These are phyloP conservation scores for Collybia nuda DNA, from an alignment of 768 basidiomycete genomes.

Conservation along the genomic window DNA sequence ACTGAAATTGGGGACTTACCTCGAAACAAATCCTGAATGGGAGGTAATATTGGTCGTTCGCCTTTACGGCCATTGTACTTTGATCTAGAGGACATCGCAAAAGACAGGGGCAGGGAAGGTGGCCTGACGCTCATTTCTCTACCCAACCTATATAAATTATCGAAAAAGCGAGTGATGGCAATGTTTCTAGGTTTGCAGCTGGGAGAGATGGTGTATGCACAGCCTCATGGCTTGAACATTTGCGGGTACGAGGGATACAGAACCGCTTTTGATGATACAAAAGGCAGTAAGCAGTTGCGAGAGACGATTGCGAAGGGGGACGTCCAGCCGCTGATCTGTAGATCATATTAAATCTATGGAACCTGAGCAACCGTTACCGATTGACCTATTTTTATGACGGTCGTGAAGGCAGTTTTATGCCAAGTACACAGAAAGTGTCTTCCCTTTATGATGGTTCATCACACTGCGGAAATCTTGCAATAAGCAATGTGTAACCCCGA, in stretches of 20 bases:
- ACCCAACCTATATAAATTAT: constrained; percentile 6
- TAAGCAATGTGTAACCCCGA: too few relatives aligned
- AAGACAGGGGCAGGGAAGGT: constrained; percentile 3
- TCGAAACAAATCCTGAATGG: constrained; percentile 69
- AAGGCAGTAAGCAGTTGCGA: constrained; percentile 5
- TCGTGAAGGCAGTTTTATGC: constrained; percentile 7
- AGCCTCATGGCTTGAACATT: constrained; percentile 7
- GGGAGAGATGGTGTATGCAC: constrained; percentile 10
- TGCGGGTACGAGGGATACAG: constrained; percentile 1
- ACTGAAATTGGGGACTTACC: constrained; percentile 30
- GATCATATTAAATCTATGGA: constrained; percentile 7
- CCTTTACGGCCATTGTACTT: constrained; percentile 26
- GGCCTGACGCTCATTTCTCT: background rate
- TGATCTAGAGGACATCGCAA: constrained; percentile 24
- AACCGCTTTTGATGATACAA: constrained; percentile 4
- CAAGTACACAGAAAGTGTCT: background rate
- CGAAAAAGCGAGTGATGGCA: constrained; percentile 5
- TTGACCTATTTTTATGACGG: constrained; percentile 1
- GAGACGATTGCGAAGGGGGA: constrained; percentile 3
- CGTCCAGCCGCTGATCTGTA: constrained; percentile 11
- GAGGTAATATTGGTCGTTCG: constrained; percentile 63
- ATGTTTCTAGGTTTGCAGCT: constrained; percentile 5
- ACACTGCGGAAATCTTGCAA: too few relatives aligned
- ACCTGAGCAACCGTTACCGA: constrained; percentile 7
- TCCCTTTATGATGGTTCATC: too few relatives aligned